A percentile compares a stretch with the other conserved stretches of the same genome.
phyloP scores from a whole-genome alignment of 345 rosid genomes.

The Eucalyptus erythrocorys region DNA sequence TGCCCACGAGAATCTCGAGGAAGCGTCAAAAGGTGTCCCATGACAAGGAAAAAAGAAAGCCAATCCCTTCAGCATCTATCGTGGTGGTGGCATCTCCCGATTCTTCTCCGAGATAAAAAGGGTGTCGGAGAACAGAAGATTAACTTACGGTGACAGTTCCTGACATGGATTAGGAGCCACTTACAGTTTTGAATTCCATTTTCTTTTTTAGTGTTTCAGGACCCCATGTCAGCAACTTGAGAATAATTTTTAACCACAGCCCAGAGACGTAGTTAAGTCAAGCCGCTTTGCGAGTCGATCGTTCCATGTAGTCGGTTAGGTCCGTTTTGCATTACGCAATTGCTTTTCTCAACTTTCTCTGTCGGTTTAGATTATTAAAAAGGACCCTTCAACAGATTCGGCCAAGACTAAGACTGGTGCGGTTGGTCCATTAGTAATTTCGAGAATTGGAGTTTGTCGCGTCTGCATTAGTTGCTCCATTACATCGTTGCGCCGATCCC shows the following conservation, averaged over 20 bases:
- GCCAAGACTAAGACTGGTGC: background rate
- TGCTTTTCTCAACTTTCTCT: background rate
- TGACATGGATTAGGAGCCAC: background rate
- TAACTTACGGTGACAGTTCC: background rate
- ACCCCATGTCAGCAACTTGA: background rate
- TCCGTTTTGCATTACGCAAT: background rate
- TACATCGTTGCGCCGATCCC: background rate
- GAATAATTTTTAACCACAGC: background rate
- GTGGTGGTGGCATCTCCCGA: background rate
- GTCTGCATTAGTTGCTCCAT: background rate
- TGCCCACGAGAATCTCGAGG: background rate
- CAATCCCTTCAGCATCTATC: background rate
- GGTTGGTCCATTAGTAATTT: background rate
- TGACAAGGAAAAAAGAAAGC: background rate
- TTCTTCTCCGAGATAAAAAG: background rate
- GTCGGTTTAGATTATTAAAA: background rate
- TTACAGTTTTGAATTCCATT: background rate
- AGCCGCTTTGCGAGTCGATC: background rate
- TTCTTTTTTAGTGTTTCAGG: background rate
- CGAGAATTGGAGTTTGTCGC: background rate
- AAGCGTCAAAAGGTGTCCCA: background rate
- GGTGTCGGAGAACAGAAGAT: background rate
- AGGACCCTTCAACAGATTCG: background rate
- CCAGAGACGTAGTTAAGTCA: background rate
- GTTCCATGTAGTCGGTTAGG: background rate